Percentiles rank a stretch among this genome's conserved stretches.
phyloP scores from a whole-genome alignment of 2,329 filamentous ascomycete genomes.

The Colletotrichum costaricense region DNA sequence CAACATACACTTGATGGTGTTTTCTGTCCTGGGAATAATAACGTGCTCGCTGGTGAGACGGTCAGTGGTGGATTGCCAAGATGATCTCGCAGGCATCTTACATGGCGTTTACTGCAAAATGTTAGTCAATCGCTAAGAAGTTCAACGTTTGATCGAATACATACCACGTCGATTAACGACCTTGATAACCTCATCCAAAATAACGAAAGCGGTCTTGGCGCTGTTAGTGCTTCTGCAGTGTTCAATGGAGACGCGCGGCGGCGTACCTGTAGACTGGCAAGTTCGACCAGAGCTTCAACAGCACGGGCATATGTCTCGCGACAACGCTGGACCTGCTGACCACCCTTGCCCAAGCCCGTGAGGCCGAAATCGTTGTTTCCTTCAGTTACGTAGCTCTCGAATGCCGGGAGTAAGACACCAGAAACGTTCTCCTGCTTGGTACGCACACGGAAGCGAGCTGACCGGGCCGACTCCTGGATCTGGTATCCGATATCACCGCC shows the following conservation, averaged over 20 bases:
- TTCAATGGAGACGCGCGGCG: neutral
- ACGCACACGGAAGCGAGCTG: constrained; percentile 90
- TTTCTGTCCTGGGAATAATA: constrained; percentile 97
- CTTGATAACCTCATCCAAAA: constrained; percentile 98
- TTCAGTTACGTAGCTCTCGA: constrained; percentile 90
- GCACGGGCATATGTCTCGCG: constrained; percentile 96
- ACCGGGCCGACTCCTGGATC: constrained; percentile 94
- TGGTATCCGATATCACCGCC: constrained; percentile 97
- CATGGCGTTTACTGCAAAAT: constrained; percentile 85
- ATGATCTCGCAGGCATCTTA: constrained; percentile 52
- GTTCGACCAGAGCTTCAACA: constrained; percentile 94
- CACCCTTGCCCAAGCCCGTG: constrained; percentile 95
- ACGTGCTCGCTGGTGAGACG: constrained; percentile 76
- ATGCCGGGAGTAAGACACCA: constrained; percentile 92
- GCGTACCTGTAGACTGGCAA: constrained; percentile 85
- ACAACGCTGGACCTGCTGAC: constrained; percentile 95
- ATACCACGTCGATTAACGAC: constrained; percentile 94
- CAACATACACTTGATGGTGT: constrained; percentile 92
- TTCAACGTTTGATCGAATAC: constrained; percentile 38
- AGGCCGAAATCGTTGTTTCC: constrained; percentile 95
- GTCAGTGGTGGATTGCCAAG: constrained; percentile 38
- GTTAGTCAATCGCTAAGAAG: constrained; percentile 2
- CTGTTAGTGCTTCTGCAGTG: constrained; percentile 11
- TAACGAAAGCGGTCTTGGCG: constrained; percentile 90
- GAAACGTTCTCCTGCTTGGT: constrained; percentile 99